Percentiles rank a stretch among this genome's conserved stretches.
These are phyloP conservation scores for Chamaecyparis obtusa DNA, from an alignment of 75 land plant genomes.

Conservation along the genomic window DNA sequence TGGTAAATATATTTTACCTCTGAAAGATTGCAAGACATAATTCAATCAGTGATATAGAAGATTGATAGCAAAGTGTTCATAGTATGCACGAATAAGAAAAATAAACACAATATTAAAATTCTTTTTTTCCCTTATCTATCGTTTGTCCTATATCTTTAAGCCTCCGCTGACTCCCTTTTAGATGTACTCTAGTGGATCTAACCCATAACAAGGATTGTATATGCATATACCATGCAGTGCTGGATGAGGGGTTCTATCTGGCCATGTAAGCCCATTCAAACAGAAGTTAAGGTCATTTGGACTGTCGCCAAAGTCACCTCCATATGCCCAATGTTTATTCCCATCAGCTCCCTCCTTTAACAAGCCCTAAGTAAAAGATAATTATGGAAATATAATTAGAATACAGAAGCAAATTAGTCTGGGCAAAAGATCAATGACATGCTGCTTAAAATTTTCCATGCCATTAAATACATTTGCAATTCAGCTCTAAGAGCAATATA, in stretches of 20 bases:
- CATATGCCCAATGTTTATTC: slow-evolving; percentile 91
- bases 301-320: slow-evolving; percentile 95
- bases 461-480: not conserved
- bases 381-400: not conserved
- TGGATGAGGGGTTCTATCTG: slow-evolving; percentile 95
- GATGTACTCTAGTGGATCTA: not conserved
- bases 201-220: not conserved
- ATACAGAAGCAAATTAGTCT: not conserved
- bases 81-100: not conserved
- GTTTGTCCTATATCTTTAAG: not conserved
- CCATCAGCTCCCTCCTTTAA: slow-evolving; percentile 68
- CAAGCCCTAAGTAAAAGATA: slow-evolving; percentile 50
- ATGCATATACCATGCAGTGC: slow-evolving; percentile 68
- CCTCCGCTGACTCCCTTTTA: not conserved
- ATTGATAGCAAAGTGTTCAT: not conserved
- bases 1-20: slow-evolving; percentile 94
- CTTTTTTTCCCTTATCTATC: not conserved
- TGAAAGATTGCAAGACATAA: slow-evolving; percentile 28
- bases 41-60: not conserved
- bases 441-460: not conserved
- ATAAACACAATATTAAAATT: not conserved
- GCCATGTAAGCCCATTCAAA: slow-evolving; percentile 87
- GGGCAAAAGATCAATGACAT: not conserved
- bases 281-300: slow-evolving; percentile 98
- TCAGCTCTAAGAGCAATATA: not conserved